A percentile compares a stretch with the other conserved stretches of the same genome.
phyloP scores from a whole-genome alignment of 2,329 filamentous ascomycete genomes.

The Stemphylium beticola region DNA sequence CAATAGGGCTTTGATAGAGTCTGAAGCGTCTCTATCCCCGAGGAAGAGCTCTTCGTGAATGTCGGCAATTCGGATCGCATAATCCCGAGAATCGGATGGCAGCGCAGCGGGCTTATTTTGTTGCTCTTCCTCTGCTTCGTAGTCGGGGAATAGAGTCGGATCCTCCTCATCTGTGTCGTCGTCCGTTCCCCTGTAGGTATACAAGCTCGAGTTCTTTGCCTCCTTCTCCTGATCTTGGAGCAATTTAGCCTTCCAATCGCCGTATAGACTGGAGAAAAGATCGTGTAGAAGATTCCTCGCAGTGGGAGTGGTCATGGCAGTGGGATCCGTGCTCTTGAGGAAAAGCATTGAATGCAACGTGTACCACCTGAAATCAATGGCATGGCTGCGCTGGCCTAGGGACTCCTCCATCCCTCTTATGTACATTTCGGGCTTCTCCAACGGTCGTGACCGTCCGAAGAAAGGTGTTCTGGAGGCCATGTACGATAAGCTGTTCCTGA shows the following conservation, averaged over 20 bases:
- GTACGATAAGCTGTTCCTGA: conserved; percentile 30
- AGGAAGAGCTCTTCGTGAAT: conserved; percentile 45
- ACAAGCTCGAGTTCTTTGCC: conserved; percentile 76
- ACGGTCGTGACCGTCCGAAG: conserved; percentile 29
- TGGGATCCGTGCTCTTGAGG: conserved; percentile 33
- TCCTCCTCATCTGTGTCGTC: conserved; percentile 80
- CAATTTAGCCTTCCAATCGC: conserved; percentile 80
- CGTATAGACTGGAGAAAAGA: conserved; percentile 74
- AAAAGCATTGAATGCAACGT: conserved; percentile 36
- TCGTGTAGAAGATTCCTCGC: conserved; percentile 61
- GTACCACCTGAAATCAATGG: conserved; percentile 46
- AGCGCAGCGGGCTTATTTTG: conserved; percentile 32
- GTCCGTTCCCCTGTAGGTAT: conserved; percentile 82
- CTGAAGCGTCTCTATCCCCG: conserved; percentile 21
- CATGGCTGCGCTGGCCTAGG: conserved; percentile 26
- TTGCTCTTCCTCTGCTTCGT: conserved; percentile 60
- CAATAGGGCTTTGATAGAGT: conserved; percentile 36
- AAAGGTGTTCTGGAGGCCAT: conserved; percentile 41
- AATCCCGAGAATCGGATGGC: conserved; percentile 38
- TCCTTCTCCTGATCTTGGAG: conserved; percentile 77
- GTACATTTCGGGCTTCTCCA: conserved; percentile 24
- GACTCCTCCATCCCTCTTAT: conserved; percentile 26
- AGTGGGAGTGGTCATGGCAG: conserved; percentile 12
- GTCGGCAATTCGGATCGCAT: conserved; percentile 42
- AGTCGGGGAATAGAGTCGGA: conserved; percentile 80